Conservation (phyloP, 371 early-diverging fungal species). For the Zychaea mexicana region DNA sequence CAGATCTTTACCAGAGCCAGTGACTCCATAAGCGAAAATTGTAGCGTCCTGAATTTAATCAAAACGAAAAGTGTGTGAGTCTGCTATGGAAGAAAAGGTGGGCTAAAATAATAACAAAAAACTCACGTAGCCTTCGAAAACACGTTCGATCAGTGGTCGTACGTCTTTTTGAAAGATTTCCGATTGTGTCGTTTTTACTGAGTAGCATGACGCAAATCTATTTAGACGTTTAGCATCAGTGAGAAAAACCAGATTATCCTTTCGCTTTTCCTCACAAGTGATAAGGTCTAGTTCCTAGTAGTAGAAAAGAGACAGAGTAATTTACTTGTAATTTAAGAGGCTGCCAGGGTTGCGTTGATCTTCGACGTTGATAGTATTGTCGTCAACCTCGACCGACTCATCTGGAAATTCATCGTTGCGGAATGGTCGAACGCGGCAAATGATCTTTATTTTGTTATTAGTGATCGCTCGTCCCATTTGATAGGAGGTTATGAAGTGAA, state of each 20-base stretch:
- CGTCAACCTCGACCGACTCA: constrained; percentile 30
- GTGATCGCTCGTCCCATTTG: neutral
- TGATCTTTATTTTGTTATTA: constrained; percentile 44
- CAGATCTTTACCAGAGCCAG: constrained; percentile 52
- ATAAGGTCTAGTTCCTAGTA: neutral
- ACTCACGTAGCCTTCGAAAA: constrained; percentile 52
- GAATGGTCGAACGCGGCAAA: constrained; percentile 61
- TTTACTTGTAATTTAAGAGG: constrained; percentile 1
- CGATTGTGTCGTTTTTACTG: constrained; percentile 36
- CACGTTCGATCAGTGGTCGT: constrained; percentile 49
- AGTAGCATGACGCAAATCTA: constrained; percentile 58
- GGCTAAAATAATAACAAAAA: neutral
- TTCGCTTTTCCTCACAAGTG: too few species aligned
- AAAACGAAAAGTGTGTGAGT: neutral
- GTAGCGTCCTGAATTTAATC: constrained; percentile 45
- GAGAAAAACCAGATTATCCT: neutral
- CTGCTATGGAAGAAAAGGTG: too few species aligned
- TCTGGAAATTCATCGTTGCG: constrained; percentile 43
- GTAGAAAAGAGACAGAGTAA: neutral
- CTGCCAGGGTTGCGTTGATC: constrained; percentile 31
- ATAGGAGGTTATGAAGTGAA: too few species aligned
- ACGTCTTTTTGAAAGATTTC: constrained; percentile 54
- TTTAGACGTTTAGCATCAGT: neutral
- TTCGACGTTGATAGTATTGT: constrained; percentile 33
- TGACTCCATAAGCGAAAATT: constrained; percentile 76